Base-by-base conservation (phyloP, 2,329 filamentous ascomycete species). In the Beauveria scarabaeidicola region DNA sequence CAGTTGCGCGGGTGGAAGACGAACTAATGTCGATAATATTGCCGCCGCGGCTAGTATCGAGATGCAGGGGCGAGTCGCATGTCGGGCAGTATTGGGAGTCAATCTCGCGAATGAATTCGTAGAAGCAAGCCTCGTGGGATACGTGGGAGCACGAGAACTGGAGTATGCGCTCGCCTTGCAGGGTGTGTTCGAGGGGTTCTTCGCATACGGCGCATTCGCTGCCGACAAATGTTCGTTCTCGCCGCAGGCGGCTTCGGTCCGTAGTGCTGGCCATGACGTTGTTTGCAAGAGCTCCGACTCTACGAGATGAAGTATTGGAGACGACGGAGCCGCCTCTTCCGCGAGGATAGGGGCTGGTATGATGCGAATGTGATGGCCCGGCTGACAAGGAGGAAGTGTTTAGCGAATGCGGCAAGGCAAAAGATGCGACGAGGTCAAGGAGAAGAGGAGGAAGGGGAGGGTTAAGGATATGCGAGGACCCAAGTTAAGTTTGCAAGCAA, bases 121-220 rank as follows among this genome's bases (percentile, higher is more conserved):
- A 97, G 72, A 99, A 97, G 75, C 94, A 99, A 40, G 93, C 94
- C 73, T 97, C 94, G 72, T 99, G 94, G 11, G 93, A 91, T 62
- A 99, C 93, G 74, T 99, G 94, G n/a, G 87, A 84, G 74, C 94
- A 99, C 6, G 92, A 95, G 69, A 99, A 94, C 72, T 97, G 94
- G 58, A 99, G 79, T 63, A 99, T 91, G 65, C 91, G 86, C 77
- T 99, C 94, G 61, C 94, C 94, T 54, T 90, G 89, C 51, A 99
- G 81, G 3, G 91, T 99, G 73, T 97, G 93, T 74, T 97, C 94
- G 63, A 99, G 77, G 3, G 92, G 92, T 75, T 99, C 94, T 72
- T 99, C 94, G 71, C 94, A 99, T 17, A 97, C 92, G 54, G 92
- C 90, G 75, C 94, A 99, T 76, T 95, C 90, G 71, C 86, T 91